phyloP scores from a whole-genome alignment of 2,329 filamentous ascomycete species.

The Rhytidhysteron rufulum region DNA sequence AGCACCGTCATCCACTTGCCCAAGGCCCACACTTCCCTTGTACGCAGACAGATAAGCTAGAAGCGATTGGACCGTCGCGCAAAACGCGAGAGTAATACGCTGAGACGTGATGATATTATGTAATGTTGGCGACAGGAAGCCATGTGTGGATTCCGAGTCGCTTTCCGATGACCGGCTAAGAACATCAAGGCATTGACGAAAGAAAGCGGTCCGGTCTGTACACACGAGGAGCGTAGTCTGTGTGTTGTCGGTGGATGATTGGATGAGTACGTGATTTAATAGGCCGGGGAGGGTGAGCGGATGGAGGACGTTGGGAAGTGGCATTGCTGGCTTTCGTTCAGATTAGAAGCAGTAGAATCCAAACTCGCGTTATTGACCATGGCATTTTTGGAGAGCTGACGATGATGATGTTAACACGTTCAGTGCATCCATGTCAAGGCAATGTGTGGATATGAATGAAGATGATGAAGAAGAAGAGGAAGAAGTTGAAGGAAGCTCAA shows the following conservation, averaged over 20 bases:
- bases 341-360: too few relatives aligned
- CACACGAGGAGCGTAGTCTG: constrained; percentile 71
- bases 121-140: constrained; percentile 61
- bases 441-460: too few relatives aligned
- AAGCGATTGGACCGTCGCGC: constrained; percentile 70
- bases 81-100: constrained; percentile 67
- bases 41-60: constrained; percentile 69
- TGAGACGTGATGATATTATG: constrained; percentile 65
- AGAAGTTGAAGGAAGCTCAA: too few relatives aligned
- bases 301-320: constrained; percentile 33
- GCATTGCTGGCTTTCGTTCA: too few relatives aligned
- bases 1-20: neutral
- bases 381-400: too few relatives aligned
- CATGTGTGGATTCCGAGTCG: constrained; percentile 10
- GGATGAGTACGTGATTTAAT: constrained; percentile 59
- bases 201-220: constrained; percentile 60
- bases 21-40: constrained; percentile 13
- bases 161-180: constrained; percentile 25
- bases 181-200: constrained; percentile 55
- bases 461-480: too few relatives aligned
- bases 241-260: constrained; percentile 29
- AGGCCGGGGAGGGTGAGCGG: constrained; percentile 46
- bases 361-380: too few relatives aligned
- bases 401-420: too few relatives aligned
- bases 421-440: too few relatives aligned